Percentiles rank a stretch among this genome's conserved stretches.
Evolutionary conservation across 129 eudicot species (phyloP).

Genomic region (Erigeron canadensis): DNA sequence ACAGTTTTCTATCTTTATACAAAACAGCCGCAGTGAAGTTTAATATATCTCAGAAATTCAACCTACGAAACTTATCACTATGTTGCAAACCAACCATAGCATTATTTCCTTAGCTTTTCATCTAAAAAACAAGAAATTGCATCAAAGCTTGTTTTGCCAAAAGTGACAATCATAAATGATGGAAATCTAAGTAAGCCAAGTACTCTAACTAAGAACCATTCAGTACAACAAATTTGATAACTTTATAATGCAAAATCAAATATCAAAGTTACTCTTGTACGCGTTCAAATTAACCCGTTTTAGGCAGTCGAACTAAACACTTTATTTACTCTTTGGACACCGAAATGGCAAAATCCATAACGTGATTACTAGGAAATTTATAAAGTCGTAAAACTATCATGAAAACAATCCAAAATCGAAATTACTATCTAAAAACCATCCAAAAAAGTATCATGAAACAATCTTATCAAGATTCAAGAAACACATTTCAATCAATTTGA

Average conservation of each 20-base stretch:
- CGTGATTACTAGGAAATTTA: too few species aligned
- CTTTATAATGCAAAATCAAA: not conserved
- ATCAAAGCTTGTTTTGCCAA: not conserved
- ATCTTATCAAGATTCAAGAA: too few species aligned
- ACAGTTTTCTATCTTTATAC: too few species aligned
- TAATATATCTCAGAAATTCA: not conserved
- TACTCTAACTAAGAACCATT: not conserved
- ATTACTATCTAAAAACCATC: too few species aligned
- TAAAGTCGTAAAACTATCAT: too few species aligned
- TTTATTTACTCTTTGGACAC: too few species aligned
- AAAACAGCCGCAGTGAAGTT: not conserved
- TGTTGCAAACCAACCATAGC: not conserved
- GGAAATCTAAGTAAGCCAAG: not conserved
- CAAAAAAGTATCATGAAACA: too few species aligned
- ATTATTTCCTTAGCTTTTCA: too few species aligned
- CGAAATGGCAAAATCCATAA: too few species aligned
- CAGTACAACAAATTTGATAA: not conserved
- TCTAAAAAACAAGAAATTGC: not conserved
- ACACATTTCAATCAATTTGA: too few species aligned
- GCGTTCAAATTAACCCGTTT: not conserved
- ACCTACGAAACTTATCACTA: not conserved
- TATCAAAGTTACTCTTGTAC: not conserved
- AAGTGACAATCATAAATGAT: not conserved
- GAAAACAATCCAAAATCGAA: too few species aligned
- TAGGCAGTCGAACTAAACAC: too few species aligned